Evolutionary conservation across 805 yeast genomes (phyloP).

Genomic region (Debaryomyces prosopidis): DNA sequence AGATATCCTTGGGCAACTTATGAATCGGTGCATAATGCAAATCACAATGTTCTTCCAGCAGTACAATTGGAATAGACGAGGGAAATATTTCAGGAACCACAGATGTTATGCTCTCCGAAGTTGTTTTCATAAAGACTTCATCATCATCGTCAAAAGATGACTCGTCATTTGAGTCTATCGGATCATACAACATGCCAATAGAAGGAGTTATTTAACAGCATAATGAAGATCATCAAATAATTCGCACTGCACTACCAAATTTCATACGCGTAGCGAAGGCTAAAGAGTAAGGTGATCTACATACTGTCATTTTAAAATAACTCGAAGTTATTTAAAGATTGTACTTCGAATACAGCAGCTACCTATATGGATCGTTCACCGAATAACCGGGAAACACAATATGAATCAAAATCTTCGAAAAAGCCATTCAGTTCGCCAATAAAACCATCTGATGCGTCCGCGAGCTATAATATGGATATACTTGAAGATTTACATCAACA

Average conservation of each 20-base stretch:
- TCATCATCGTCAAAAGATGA: constrained; percentile 16
- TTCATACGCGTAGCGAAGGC: neutral
- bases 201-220: too few relatives aligned
- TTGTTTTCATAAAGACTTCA: constrained; percentile 12
- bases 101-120: constrained; percentile 11
- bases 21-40: constrained; percentile 7
- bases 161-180: neutral
- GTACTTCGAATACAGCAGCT: too few relatives aligned
- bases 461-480: constrained; percentile 5
- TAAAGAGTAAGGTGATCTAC: constrained; percentile 1
- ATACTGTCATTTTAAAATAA: neutral
- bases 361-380: neutral
- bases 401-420: neutral
- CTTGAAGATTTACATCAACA: constrained; percentile 16
- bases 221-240: neutral
- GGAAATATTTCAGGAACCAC: constrained; percentile 10
- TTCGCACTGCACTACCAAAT: neutral
- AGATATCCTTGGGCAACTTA: neutral
- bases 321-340: neutral
- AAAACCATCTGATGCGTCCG: neutral
- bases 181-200: too few relatives aligned
- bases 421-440: constrained; percentile 7
- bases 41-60: neutral
- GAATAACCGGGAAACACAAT: neutral
- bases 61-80: neutral